These are phyloP conservation scores for Moesziomyces sp. DNA, from an alignment of 1,284 basidiomycete genomes.

Conservation along the genomic window DNA sequence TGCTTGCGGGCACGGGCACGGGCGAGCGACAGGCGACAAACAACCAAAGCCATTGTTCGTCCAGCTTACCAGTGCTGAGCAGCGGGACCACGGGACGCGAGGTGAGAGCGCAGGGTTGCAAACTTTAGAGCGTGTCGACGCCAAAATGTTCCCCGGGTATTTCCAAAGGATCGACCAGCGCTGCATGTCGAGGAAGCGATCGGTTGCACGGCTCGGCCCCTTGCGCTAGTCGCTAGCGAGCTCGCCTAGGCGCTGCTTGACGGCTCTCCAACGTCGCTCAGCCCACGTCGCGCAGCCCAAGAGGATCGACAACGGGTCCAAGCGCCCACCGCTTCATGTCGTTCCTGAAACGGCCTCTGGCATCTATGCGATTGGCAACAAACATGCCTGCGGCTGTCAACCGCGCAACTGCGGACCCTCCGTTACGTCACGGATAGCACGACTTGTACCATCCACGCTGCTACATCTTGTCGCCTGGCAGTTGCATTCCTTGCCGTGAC, in stretches of 20 bases:
- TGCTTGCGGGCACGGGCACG: neutral
- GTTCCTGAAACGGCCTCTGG: neutral
- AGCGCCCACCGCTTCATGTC: neutral
- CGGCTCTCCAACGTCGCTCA: too few relatives aligned
- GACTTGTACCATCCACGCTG: neutral
- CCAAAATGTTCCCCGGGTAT: too few relatives aligned
- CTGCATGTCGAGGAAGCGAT: neutral
- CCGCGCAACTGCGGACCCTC: neutral
- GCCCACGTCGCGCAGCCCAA: too few relatives aligned
- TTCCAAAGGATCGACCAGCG: too few relatives aligned
- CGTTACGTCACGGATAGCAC: neutral
- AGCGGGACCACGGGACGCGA: neutral
- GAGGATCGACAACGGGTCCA: neutral
- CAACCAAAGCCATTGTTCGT: neutral
- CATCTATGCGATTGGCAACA: neutral
- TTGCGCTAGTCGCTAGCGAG: neutral
- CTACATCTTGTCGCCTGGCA: neutral
- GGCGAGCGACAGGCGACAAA: neutral
- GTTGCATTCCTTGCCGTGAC: too few relatives aligned
- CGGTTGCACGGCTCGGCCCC: neutral
- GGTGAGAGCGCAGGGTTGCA: neutral
- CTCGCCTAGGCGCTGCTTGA: neutral
- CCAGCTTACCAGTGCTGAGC: neutral
- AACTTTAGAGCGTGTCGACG: too few relatives aligned
- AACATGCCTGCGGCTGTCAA: neutral